Conservation (phyloP, 306 rosid genomes). For the Casuarina cunninghamiana region DNA sequence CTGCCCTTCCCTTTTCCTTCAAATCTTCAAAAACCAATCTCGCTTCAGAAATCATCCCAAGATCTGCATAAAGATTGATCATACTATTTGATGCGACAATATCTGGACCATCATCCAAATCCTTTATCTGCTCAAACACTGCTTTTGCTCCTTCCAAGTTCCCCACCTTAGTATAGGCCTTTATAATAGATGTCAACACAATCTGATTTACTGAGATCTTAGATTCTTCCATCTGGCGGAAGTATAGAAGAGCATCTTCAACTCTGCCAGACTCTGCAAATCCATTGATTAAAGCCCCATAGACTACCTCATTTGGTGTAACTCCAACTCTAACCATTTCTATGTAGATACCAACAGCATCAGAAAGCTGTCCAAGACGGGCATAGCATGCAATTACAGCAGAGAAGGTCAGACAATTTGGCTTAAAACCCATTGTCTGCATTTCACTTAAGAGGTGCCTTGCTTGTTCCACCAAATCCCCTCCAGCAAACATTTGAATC, state of each 20-base stretch:
- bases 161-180: constrained; percentile 72
- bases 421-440: constrained; percentile 66
- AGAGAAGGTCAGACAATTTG: constrained; percentile 64
- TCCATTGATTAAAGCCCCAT: constrained; percentile 82
- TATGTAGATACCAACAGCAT: constrained; percentile 55
- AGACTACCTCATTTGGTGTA: constrained; percentile 73
- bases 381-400: constrained; percentile 74
- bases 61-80: constrained; percentile 68
- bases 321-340: constrained; percentile 60
- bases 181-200: constrained; percentile 69
- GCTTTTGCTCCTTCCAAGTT: constrained; percentile 61
- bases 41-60: constrained; percentile 82
- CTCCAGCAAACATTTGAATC: constrained; percentile 85
- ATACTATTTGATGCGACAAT: constrained; percentile 72
- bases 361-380: constrained; percentile 69
- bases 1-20: constrained; percentile 55
- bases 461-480: constrained; percentile 69
- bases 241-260: constrained; percentile 66
- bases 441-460: constrained; percentile 63
- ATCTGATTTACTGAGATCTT: constrained; percentile 65
- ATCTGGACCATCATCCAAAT: constrained; percentile 65
- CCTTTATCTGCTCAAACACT: constrained; percentile 57
- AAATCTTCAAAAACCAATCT: constrained; percentile 56
- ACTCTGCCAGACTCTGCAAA: constrained; percentile 78
- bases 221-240: constrained; percentile 60